Base-by-base conservation (phyloP, 768 basidiomycete species). In the Dendrothele bispora region DNA sequence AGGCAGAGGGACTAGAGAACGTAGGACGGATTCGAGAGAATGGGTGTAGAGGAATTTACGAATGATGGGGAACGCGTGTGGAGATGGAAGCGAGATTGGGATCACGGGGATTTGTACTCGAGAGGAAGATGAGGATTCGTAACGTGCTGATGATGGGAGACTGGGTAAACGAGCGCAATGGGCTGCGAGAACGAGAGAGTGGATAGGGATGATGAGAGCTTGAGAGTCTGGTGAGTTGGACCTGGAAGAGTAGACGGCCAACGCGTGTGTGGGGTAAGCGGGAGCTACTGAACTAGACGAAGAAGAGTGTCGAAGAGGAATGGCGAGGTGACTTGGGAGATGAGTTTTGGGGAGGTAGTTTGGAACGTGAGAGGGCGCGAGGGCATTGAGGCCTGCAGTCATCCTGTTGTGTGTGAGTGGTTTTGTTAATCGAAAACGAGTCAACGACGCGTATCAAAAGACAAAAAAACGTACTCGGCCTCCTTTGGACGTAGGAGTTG, bases 11-110 rank as follows among this genome's bases (percentile, higher is more conserved):
- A 91, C 71, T 41, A 91, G 79, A 0, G 79, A 68, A 21, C 71
- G 71, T 30, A 91, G 71, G 46, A 91, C 75, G n/a, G 65, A 53
- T 34, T 71, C 73, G 22, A 83, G 69, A 52, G 80, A 76, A 59
- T 86, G 82, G 22, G 77, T 78, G 68, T 92, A 89, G 54, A 92
- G 71, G 70, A 78, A 90, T 0, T 71, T 63, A 54, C 82, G 81
- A 7, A 92, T 71, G 26, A 81, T 64, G 7, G 79, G 66, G 66
- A 90, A 91, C 0, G 86, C 80, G 2, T 78, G 74, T 0, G 86
- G 80, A 2, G 85, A 83, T 2, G 90, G 89, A 11, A 92, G 72
- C 34, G 78, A 72, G 55, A 92, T 65, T 2, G 82, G 83, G 11
- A 90, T 71, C 15, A 91, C 78, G 18, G 90, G 88, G 4, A 91